Base-by-base conservation (phyloP, 2,329 filamentous ascomycete genomes). In the Dryadomyces quercus-mongolicae region DNA sequence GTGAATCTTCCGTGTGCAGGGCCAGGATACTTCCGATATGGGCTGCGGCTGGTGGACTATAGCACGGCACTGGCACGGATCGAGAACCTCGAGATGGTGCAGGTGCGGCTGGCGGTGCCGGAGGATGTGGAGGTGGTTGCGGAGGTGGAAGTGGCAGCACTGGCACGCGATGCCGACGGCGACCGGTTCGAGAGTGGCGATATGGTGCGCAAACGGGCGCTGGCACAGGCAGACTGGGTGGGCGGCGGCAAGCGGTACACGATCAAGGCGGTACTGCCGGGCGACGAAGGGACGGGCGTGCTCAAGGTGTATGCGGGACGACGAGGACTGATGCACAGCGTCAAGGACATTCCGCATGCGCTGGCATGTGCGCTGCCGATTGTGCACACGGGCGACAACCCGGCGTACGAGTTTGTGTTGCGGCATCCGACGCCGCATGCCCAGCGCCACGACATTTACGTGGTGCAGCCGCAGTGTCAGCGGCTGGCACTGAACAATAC, bases 371-470 rank as follows among this genome's bases (percentile, higher is more conserved):
- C 90, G 3, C 71, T 98, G n/a, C 92, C 93, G 1, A 83, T 98
- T 52, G 80, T 89, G 42, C 93, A 98, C 68, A 85, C 82, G 0
- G 93, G 93, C 56, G 86, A 92, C 62, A 98, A 98, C 65, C 93
- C 93, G 3, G 81, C 88, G 0, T 98, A 95, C 68, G 89, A 95
- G 56, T 98, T 97, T 68, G 78, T 96, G 48, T 86, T 85, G 43
- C 82, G 93, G 5, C 93, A 98, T 66, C 94, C 94, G 8, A 98
- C 93, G 2, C 93, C 93, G 9, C 93, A 98, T 67, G 93, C 93
- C n/a, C 90, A 95, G 65, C 82, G 92, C 45, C 91, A 98, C 68
- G 93, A 98, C 66, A 84, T 98, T 56, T 98, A 98, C 68, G 88
- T 98, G 59, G 88, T 91, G 47, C 93, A 97, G 65, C 93, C 94